Evolutionary conservation across 2,329 filamentous ascomycete species (phyloP), one percentile per base, ranked within the genome.

Genomic region (Cadophora luteo-olivacea): DNA sequence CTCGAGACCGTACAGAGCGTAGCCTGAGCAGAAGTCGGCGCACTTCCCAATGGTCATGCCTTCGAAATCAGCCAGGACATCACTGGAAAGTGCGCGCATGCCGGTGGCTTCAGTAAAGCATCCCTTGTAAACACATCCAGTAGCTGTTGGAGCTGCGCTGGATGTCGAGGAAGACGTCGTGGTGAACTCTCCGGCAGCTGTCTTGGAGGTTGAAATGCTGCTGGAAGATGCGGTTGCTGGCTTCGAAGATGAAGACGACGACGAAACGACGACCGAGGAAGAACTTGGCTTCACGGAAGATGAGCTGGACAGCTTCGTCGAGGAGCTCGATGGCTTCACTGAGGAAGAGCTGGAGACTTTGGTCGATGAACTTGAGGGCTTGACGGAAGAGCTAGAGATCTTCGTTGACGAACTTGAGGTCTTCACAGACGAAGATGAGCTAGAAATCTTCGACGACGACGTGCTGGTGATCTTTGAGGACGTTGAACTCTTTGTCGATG

Each of bases 1-100:
- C 65, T 81, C 80, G 19, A 80, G 74, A 62, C 80, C 80, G 36
- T 77, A 77, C 60, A 76, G 78, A 3, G 67, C 72, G 45, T 75
- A 80, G 0, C 71, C 75, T 3, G 67, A 55, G 55, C 74, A 78
- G 57, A 64, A 49, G 4, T 41, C 14, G 0, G 66, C 66, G 32
- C 70, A 72, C 14, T 48, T 57, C 33, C 65, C 66, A 29, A 64
- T 58, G 22, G 36, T 63, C 58, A 70, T 68, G 3, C 29, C 33
- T 9, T 25, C 57, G 36, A 68, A 65, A 45, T 71, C 52, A 29
- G 45, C 48, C 6, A 52, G 41, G 11, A 16, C 48, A 25, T 24
- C 25, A 19, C 49, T 65, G 1, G 66, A 22, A 49, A 78, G 70
- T 11, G 76, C 72, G 6, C 75, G 71, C 12, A 63, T 68, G 32